These are phyloP conservation scores for Pleoardoris graminearum DNA, from an alignment of 2,329 filamentous ascomycete genomes.

Conservation along the genomic window DNA sequence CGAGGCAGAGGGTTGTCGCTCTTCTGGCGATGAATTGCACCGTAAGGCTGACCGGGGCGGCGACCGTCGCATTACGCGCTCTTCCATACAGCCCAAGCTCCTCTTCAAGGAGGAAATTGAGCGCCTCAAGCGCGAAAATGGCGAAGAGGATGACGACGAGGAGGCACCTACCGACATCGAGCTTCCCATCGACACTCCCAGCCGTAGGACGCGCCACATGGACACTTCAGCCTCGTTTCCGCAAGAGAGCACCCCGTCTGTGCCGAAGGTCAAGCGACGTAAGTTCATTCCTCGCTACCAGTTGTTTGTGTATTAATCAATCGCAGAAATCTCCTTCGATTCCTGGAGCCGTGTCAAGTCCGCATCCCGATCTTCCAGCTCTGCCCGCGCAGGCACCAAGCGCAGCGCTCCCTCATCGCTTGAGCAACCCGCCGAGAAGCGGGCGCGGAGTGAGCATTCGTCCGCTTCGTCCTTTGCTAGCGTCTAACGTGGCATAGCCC, in stretches of 20 bases:
- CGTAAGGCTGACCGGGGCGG: conserved; percentile 45
- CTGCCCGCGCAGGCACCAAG: conserved; percentile 44
- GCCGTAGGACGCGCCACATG: conserved; percentile 45
- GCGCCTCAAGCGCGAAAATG: conserved; percentile 47
- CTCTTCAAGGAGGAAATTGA: conserved; percentile 65
- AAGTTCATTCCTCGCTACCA: conserved; percentile 34
- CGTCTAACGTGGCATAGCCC: too few relatives aligned
- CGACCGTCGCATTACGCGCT: conserved; percentile 63
- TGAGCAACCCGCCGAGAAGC: conserved; percentile 35
- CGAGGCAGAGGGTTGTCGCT: conserved; percentile 37
- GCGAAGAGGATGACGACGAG: conserved; percentile 58
- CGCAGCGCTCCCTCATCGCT: conserved; percentile 38
- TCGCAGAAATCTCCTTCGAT: conserved; percentile 57
- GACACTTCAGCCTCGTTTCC: conserved; percentile 58
- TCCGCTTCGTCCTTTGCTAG: conserved; percentile 30
- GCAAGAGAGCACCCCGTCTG: conserved; percentile 54
- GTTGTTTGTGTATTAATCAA: background rate
- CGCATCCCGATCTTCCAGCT: conserved; percentile 35
- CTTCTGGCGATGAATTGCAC: conserved; percentile 46
- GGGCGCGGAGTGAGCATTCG: conserved; percentile 36
- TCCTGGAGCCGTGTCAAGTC: conserved; percentile 69
- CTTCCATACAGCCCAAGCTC: conserved; percentile 71
- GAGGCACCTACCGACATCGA: conserved; percentile 61
- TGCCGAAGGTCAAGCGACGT: conserved; percentile 64
- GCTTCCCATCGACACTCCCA: conserved; percentile 35